Conservation (phyloP, 352 stramenopile species). For the Globisporangium paddicum region DNA sequence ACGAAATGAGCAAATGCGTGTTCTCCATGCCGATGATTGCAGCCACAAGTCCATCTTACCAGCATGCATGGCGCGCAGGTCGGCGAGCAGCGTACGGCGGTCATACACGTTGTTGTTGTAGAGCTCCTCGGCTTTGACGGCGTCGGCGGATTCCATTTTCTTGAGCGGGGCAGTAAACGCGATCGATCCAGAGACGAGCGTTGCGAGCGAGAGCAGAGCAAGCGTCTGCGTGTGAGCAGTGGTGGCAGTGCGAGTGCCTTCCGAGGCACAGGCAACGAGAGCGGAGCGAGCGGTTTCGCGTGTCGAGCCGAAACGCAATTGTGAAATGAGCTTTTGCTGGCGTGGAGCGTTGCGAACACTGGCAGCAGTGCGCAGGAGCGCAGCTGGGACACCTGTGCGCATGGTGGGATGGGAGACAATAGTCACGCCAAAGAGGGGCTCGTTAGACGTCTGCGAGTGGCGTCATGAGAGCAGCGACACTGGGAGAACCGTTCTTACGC, state of each 20-base stretch:
- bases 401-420: background rate
- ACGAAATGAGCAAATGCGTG: background rate
- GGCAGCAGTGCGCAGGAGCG: slow-evolving; percentile 1
- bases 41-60: slow-evolving; percentile 13
- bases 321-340: slow-evolving; percentile 4
- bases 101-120: slow-evolving; percentile 76
- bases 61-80: slow-evolving; percentile 56
- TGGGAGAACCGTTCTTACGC: background rate
- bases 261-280: background rate
- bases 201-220: slow-evolving; percentile 20
- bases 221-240: slow-evolving; percentile 10
- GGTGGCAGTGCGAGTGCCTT: slow-evolving; percentile 12
- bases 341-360: background rate
- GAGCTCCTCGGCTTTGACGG: slow-evolving; percentile 70
- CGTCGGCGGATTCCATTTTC: slow-evolving; percentile 56
- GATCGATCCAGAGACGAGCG: slow-evolving; percentile 7
- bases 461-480: no score
- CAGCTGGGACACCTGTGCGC: slow-evolving; percentile 2
- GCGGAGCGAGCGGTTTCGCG: slow-evolving; percentile 8
- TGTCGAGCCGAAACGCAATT: slow-evolving; percentile 12
- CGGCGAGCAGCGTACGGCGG: slow-evolving; percentile 56
- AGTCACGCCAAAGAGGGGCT: background rate
- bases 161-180: slow-evolving; percentile 18
- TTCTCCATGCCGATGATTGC: background rate
- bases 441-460: background rate